Percentiles rank a stretch among this genome's conserved stretches.
Evolutionary conservation across 2,329 filamentous ascomycete species (phyloP).

Genomic region (Leptodontidium sp.): DNA sequence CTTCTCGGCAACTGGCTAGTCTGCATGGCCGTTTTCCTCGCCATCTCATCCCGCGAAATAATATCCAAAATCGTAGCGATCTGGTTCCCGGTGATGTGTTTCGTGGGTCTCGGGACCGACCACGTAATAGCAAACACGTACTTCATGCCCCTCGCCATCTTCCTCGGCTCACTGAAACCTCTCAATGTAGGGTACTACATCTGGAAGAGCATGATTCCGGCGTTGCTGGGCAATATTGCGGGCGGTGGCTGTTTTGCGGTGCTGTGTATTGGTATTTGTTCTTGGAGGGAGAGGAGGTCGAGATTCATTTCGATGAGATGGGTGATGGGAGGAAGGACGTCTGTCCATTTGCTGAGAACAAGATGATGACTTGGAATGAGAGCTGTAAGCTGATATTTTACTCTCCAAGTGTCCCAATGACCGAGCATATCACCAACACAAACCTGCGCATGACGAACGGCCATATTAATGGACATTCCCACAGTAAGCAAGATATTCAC

Average conservation of each 20-base stretch:
- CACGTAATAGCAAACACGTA: constrained; percentile 67
- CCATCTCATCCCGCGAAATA: constrained; percentile 58
- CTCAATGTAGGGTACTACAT: constrained; percentile 61
- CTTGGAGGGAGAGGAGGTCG: constrained; percentile 44
- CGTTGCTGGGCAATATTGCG: constrained; percentile 60
- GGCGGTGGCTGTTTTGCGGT: constrained; percentile 62
- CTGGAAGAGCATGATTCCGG: constrained; percentile 64
- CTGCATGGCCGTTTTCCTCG: constrained; percentile 59
- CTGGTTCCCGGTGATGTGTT: constrained; percentile 64
- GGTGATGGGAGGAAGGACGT: constrained; percentile 4
- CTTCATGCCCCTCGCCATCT: constrained; percentile 59
- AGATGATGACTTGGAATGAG: neutral
- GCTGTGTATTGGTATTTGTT: constrained; percentile 59
- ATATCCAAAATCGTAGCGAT: constrained; percentile 62
- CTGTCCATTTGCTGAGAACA: too few species aligned
- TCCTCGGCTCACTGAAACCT: constrained; percentile 51
- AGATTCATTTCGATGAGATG: constrained; percentile 41
- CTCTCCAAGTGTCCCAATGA: too few species aligned
- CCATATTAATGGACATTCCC: neutral
- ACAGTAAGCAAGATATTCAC: too few species aligned
- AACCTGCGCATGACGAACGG: neutral
- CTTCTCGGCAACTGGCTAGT: constrained; percentile 61
- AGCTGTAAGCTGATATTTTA: neutral
- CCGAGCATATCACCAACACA: neutral
- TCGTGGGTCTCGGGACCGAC: constrained; percentile 61